Evolutionary conservation across 345 rosid genomes (phyloP), one percentile per base, ranked within the genome.

Genomic region (Orychophragmus violaceus): DNA sequence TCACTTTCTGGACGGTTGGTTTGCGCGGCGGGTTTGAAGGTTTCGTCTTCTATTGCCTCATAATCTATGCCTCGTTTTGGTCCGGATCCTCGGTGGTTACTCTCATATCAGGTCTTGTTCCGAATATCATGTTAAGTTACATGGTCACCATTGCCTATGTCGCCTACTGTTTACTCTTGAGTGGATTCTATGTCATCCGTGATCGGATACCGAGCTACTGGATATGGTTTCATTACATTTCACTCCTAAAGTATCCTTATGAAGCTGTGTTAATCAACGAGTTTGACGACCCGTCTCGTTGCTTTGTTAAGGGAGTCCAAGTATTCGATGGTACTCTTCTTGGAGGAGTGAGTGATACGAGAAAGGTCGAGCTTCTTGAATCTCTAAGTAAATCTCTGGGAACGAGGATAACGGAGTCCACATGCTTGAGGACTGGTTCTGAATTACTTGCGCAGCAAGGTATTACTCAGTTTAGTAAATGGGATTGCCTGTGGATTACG

Each of bases 51-150:
- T 81, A 72, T 68, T 67, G 45, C 16, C 51, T 76, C 42, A 60
- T 76, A 12, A 77, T 79, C 13, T 75, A 80, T 60, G 72, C 78
- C 0, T 68, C 82, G 3, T 77, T 81, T 59, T 90, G 92, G 95
- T 86, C 92, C 0, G 97, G 97, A 30, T 83, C 83, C 44, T 87
- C 95, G 0, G 59, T 65, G 5, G 77, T 81, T 12, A 69, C 79
- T 10, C 78, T 83, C 67, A 33, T 76, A 8, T 55, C 83, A 2
- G 88, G 81, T 3, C 32, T 79, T 6, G 54, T 82, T 6, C 78
- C 85, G 0, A 64, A 81, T 45, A 45, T 79, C 32, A 75, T 78
- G 18, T 2, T 67, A 29, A 80, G 84, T 22, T 80, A 74, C 79
- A 77, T 74, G 14, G 76, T 77, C 6, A 69, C 79, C 23, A 78